Evolutionary conservation across 495 filamentous ascomycete genomes (phyloP).

Genomic region (Cairneyella variabilis): DNA sequence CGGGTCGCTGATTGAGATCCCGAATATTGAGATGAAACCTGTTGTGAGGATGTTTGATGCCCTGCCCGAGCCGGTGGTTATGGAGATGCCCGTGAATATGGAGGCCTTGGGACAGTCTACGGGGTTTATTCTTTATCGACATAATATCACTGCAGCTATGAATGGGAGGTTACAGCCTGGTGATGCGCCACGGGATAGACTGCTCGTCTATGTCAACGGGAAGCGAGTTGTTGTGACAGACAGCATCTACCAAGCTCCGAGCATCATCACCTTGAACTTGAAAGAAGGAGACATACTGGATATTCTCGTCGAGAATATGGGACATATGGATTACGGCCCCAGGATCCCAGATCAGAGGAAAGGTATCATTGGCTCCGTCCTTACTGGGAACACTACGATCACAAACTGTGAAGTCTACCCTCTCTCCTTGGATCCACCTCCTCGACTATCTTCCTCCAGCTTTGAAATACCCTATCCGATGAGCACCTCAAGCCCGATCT

Average conservation of each 20-base stretch:
- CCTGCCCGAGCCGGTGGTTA: neutral
- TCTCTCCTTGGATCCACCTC: conserved; percentile 30
- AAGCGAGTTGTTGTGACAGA: conserved; percentile 38
- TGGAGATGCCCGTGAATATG: conserved; percentile 35
- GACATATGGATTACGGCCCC: conserved; percentile 36
- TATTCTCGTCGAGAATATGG: conserved; percentile 44
- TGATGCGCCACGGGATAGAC: conserved; percentile 37
- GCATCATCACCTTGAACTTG: conserved; percentile 29
- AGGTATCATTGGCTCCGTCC: conserved; percentile 42
- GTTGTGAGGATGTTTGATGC: neutral
- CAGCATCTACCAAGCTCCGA: conserved; percentile 35
- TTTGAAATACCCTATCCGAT: neutral
- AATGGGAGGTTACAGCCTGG: conserved; percentile 33
- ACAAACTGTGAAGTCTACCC: conserved; percentile 38
- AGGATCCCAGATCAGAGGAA: conserved; percentile 40
- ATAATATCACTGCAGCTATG: conserved; percentile 24
- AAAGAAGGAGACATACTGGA: conserved; percentile 35
- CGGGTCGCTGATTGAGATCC: neutral
- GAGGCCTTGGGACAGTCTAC: conserved; percentile 39
- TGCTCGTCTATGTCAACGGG: conserved; percentile 43
- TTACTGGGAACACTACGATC: conserved; percentile 28
- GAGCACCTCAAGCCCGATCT: conserved; percentile 30
- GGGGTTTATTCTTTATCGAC: conserved; percentile 40
- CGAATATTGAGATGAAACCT: neutral
- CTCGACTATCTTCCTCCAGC: neutral